Evolutionary conservation across 1,284 basidiomycete genomes (phyloP).

Genomic region (Marasmius sp.): DNA sequence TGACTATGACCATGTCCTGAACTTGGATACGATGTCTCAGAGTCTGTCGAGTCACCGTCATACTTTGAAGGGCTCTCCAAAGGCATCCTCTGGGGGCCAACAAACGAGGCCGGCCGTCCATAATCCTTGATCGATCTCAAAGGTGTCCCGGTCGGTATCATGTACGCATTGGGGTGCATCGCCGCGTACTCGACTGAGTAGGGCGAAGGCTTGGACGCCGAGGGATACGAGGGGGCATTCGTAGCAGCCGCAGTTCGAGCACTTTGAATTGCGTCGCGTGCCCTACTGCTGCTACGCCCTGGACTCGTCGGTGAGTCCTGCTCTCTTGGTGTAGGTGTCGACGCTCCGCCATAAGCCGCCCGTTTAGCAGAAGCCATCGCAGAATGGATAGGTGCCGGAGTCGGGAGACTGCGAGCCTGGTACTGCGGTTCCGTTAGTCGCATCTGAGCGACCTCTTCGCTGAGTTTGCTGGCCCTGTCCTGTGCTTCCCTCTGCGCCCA

Average conservation of each 20-base stretch:
- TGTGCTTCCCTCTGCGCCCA: not conserved
- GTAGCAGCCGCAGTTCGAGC: not conserved
- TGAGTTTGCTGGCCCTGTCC: not conserved
- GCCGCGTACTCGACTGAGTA: not conserved
- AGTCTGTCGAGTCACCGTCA: conserved; percentile 45
- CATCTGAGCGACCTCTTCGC: not conserved
- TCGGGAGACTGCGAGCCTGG: conserved; percentile 6
- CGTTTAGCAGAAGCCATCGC: conserved; percentile 23
- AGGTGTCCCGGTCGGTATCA: conserved; percentile 5
- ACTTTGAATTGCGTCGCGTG: not conserved
- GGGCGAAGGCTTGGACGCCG: too few relatives aligned
- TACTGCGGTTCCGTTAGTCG: not conserved
- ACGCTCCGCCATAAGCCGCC: conserved; percentile 10
- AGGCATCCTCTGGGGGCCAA: conserved; percentile 31
- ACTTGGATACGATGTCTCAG: conserved; percentile 26
- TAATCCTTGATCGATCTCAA: conserved; percentile 9
- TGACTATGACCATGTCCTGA: not conserved
- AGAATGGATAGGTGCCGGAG: not conserved
- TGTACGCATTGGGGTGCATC: conserved; percentile 1
- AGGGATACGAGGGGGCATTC: too few relatives aligned
- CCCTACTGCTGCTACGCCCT: not conserved
- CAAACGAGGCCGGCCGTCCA: conserved; percentile 23
- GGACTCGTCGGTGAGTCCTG: conserved; percentile 4
- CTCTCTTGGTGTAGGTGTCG: conserved; percentile 21
- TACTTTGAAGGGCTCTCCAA: conserved; percentile 40